These are phyloP conservation scores for Penicillium coprophilum DNA, from an alignment of 495 filamentous ascomycete species.

Conservation along the genomic window DNA sequence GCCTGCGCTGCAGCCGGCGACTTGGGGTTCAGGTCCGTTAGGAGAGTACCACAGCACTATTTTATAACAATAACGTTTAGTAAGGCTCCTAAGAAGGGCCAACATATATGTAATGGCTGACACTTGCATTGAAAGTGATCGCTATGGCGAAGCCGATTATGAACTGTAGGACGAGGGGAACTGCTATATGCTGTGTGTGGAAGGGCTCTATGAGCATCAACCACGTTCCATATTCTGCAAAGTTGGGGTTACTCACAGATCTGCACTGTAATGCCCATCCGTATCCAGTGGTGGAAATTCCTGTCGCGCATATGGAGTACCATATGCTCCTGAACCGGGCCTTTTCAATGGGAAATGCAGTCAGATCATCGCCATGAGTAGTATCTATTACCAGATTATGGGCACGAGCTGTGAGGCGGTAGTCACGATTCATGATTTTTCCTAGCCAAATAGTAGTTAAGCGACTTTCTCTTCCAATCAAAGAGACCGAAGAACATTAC, in stretches of 20 bases:
- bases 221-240: not conserved
- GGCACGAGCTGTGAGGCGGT: not conserved
- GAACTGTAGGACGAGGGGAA: not conserved
- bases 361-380: not conserved
- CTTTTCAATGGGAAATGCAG: not conserved
- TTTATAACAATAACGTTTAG: not conserved
- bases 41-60: not conserved
- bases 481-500: not conserved
- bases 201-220: not conserved
- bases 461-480: no score
- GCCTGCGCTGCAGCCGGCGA: not conserved
- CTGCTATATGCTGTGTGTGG: not conserved
- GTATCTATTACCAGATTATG: not conserved
- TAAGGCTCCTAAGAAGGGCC: not conserved
- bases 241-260: not conserved
- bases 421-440: not conserved
- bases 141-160: not conserved
- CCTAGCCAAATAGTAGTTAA: not conserved
- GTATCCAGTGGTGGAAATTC: not conserved
- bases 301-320: not conserved
- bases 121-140: not conserved
- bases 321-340: not conserved
- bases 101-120: not conserved
- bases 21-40: not conserved
- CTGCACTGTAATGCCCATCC: not conserved